Conservation (phyloP, 1,284 basidiomycete species). For the Malassezia obtusa region DNA sequence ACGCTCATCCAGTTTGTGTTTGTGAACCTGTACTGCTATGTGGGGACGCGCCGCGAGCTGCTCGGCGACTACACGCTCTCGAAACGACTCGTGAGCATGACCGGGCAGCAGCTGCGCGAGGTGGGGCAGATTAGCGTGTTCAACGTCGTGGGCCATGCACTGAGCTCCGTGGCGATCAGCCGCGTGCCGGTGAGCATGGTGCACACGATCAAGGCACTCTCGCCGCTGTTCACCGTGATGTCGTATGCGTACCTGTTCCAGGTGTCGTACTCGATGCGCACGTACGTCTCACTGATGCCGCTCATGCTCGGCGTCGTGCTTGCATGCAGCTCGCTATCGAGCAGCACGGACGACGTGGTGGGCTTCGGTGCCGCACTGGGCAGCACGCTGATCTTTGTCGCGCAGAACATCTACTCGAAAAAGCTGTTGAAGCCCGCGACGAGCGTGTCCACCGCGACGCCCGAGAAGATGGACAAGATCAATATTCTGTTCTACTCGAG, state of each 20-base stretch:
- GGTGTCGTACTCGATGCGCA: constrained; percentile 80
- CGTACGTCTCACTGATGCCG: constrained; percentile 87
- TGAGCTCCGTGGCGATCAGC: constrained; percentile 89
- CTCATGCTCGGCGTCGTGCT: constrained; percentile 94
- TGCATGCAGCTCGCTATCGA: constrained; percentile 84
- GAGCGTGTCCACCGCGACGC: constrained; percentile 51
- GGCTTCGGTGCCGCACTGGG: constrained; percentile 26
- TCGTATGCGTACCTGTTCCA: constrained; percentile 85
- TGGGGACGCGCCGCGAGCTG: constrained; percentile 48
- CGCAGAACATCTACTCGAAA: constrained; percentile 98
- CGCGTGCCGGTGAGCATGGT: constrained; percentile 93
- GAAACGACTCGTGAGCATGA: constrained; percentile 53
- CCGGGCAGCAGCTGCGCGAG: constrained; percentile 61
- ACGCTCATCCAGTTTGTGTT: constrained; percentile 98
- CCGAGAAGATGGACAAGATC: constrained; percentile 77
- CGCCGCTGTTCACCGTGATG: constrained; percentile 89
- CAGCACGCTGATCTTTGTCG: constrained; percentile 65
- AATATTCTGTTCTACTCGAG: constrained; percentile 92
- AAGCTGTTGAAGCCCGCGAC: constrained; percentile 62
- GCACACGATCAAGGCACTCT: constrained; percentile 96
- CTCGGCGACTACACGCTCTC: constrained; percentile 24
- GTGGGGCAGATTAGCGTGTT: constrained; percentile 89
- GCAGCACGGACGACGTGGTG: constrained; percentile 54
- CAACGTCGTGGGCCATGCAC: constrained; percentile 86
- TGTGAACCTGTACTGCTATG: constrained; percentile 71